Conservation (phyloP, 352 stramenopile species). For the Peronosclerospora sorghi region DNA sequence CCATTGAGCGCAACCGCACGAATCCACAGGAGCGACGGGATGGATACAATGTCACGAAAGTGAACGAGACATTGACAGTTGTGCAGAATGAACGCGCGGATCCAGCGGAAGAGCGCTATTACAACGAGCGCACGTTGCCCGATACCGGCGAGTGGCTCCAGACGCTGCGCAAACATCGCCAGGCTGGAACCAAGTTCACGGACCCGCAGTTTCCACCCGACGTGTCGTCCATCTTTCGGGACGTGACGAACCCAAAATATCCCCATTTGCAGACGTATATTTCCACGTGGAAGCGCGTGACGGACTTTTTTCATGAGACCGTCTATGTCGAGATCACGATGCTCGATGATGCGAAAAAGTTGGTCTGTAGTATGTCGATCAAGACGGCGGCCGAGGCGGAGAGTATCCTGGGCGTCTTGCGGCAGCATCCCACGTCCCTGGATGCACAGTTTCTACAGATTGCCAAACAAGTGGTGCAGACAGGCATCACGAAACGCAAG, state of each 20-base stretch:
- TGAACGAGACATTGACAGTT: slow-evolving; percentile 58
- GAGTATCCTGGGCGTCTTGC: slow-evolving; percentile 56
- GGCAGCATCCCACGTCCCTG: slow-evolving; percentile 28
- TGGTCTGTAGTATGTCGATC: slow-evolving; percentile 76
- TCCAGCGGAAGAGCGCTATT: slow-evolving; percentile 55
- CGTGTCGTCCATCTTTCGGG: slow-evolving; percentile 50
- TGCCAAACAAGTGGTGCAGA: slow-evolving; percentile 52
- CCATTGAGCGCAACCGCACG: slow-evolving; percentile 51
- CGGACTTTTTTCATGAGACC: slow-evolving; percentile 77
- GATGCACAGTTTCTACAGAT: slow-evolving; percentile 55
- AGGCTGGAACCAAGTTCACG: slow-evolving; percentile 67
- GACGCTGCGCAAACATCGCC: slow-evolving; percentile 59
- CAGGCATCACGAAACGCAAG: slow-evolving; percentile 49
- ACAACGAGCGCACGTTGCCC: slow-evolving; percentile 49
- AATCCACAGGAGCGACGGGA: slow-evolving; percentile 40
- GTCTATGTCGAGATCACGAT: slow-evolving; percentile 80
- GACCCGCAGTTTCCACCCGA: slow-evolving; percentile 73
- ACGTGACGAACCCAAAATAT: slow-evolving; percentile 52
- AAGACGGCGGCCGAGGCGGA: slow-evolving; percentile 69
- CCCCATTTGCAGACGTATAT: slow-evolving; percentile 67
- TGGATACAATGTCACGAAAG: slow-evolving; percentile 67
- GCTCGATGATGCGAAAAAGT: slow-evolving; percentile 71
- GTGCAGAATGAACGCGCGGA: slow-evolving; percentile 49
- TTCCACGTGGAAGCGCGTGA: slow-evolving; percentile 78
- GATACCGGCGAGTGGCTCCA: slow-evolving; percentile 68